Percentiles rank a stretch among this genome's conserved stretches.
phyloP scores from a whole-genome alignment of 2,329 filamentous ascomycete genomes.

The Sclerotinia borealis region DNA sequence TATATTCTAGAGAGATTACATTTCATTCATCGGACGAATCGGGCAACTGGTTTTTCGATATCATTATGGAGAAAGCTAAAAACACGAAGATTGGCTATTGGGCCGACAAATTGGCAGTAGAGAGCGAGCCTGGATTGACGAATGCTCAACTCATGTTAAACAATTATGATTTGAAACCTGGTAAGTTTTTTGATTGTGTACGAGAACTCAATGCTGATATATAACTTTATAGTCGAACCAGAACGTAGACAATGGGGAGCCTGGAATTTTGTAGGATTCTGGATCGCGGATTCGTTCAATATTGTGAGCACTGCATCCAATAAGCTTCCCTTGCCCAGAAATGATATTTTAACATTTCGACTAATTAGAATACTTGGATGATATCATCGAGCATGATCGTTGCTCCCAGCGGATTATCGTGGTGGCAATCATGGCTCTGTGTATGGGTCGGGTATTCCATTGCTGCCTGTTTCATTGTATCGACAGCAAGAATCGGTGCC shows the following conservation, averaged over 20 bases:
- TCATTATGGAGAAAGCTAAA: slow-evolving; percentile 35
- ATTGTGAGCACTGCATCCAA: slow-evolving; percentile 43
- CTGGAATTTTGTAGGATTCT: slow-evolving; percentile 86
- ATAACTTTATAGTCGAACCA: slow-evolving; percentile 58
- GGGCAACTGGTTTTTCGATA: slow-evolving; percentile 34
- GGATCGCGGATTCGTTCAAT: slow-evolving; percentile 80
- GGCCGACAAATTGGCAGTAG: slow-evolving; percentile 60
- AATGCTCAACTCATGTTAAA: slow-evolving; percentile 78
- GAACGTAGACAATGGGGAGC: slow-evolving; percentile 75
- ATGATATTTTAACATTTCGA: slow-evolving; percentile 18
- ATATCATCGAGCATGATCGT: slow-evolving; percentile 80
- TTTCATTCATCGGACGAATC: slow-evolving; percentile 27
- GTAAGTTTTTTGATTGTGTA: slow-evolving; percentile 29
- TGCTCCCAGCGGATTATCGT: slow-evolving; percentile 56
- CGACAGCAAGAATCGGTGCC: slow-evolving; percentile 78
- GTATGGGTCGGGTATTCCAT: slow-evolving; percentile 83
- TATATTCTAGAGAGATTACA: neutral
- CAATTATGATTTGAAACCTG: slow-evolving; percentile 72
- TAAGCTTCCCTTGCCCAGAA: neutral
- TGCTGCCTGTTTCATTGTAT: slow-evolving; percentile 65
- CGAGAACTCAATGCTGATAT: slow-evolving; percentile 17
- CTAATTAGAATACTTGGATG: slow-evolving; percentile 76
- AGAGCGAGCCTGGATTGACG: slow-evolving; percentile 69
- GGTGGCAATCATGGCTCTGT: slow-evolving; percentile 90
- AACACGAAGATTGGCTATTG: slow-evolving; percentile 24